A percentile compares a stretch with the other conserved stretches of the same genome.
These are phyloP conservation scores for Aspergillus campestris DNA, from an alignment of 495 filamentous ascomycete genomes.

Conservation along the genomic window DNA sequence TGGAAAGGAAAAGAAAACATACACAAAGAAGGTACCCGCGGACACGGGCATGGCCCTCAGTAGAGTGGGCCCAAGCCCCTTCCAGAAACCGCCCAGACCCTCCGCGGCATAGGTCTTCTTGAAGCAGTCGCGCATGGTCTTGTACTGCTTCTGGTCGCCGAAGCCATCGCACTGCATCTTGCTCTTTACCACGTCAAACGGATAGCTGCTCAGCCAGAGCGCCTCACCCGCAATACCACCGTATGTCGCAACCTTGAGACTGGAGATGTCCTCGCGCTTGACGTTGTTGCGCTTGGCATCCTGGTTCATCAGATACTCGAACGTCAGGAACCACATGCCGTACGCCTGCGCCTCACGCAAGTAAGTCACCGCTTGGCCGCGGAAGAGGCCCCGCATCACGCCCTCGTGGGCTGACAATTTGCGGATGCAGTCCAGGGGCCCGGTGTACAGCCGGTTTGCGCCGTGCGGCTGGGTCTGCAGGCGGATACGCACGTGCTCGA, in stretches of 20 bases:
- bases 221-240: conserved; percentile 91
- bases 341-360: conserved; percentile 90
- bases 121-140: conserved; percentile 84
- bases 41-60: conserved; percentile 96
- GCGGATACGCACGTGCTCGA: conserved; percentile 97
- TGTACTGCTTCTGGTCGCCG: conserved; percentile 58
- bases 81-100: conserved; percentile 86
- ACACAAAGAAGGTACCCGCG: conserved; percentile 89
- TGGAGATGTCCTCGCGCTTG: conserved; percentile 65
- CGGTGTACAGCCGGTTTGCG: conserved; percentile 63
- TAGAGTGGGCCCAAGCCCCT: conserved; percentile 87
- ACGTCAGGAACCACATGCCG: conserved; percentile 88
- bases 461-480: conserved; percentile 95
- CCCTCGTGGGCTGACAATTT: conserved; percentile 65
- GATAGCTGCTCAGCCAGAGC: conserved; percentile 87
- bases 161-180: conserved; percentile 99
- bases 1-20: conserved; percentile 16
- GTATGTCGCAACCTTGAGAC: conserved; percentile 81
- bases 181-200: conserved; percentile 95
- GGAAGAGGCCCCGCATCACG: conserved; percentile 65
- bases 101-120: conserved; percentile 69
- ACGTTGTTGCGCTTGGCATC: conserved; percentile 70
- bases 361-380: conserved; percentile 78
- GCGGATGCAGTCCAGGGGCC: conserved; percentile 82
- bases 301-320: conserved; percentile 92